A percentile compares a stretch with the other conserved stretches of the same genome.
Evolutionary conservation across 176 grass and related monocot species (phyloP).

Genomic region (Lolium perenne): DNA sequence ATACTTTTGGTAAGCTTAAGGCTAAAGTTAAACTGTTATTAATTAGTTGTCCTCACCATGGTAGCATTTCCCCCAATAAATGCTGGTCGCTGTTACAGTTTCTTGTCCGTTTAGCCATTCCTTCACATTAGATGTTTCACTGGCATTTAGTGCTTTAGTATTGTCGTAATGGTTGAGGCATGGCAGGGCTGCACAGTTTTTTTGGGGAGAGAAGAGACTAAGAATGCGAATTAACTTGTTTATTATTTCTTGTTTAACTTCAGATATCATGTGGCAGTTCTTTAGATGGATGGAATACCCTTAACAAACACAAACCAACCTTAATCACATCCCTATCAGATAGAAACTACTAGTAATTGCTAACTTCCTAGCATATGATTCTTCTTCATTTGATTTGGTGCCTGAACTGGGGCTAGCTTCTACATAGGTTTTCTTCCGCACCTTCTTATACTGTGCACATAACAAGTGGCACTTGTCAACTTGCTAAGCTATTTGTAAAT

Average conservation of each 20-base stretch:
- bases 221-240: not conserved
- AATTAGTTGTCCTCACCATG: slow-evolving; percentile 18
- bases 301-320: not conserved
- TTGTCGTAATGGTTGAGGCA: not conserved
- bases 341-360: slow-evolving; percentile 11
- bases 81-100: slow-evolving; percentile 5
- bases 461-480: slow-evolving; percentile 1
- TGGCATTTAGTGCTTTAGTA: slow-evolving; percentile 20
- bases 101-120: slow-evolving; percentile 9
- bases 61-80: not conserved
- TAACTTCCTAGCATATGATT: not conserved
- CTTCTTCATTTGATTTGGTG: not conserved
- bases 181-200: slow-evolving; percentile 6
- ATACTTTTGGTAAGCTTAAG: slow-evolving; percentile 85
- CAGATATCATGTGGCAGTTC: not conserved
- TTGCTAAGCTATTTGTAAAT: slow-evolving; percentile 20
- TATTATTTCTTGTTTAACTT: slow-evolving; percentile 2
- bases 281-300: slow-evolving; percentile 4
- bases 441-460: not conserved
- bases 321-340: not conserved
- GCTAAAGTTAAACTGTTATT: slow-evolving; percentile 13
- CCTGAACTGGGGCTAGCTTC: not conserved
- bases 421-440: not conserved
- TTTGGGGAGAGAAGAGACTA: slow-evolving; percentile 2
- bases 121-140: slow-evolving; percentile 27